Evolutionary conservation across 106 monocot genomes (phyloP).

Genomic region (Dioscorea zingiberensis): DNA sequence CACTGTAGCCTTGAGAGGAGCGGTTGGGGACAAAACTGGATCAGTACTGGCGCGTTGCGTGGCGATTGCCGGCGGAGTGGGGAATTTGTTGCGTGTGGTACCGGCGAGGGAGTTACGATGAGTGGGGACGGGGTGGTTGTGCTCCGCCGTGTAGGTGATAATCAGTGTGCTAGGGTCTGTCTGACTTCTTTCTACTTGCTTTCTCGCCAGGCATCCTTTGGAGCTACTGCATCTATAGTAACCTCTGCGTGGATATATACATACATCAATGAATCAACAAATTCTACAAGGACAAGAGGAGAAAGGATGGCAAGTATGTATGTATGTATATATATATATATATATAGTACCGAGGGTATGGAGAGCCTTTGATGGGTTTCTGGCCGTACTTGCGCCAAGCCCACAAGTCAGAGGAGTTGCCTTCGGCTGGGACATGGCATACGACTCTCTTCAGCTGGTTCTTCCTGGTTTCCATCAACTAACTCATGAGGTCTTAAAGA

Average conservation of each 20-base stretch:
- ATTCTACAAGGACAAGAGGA: background rate
- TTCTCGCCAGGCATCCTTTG: slow-evolving; percentile 4
- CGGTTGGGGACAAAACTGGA: slow-evolving; percentile 8
- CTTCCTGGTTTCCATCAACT: background rate
- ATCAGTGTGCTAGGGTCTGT: slow-evolving; percentile 28
- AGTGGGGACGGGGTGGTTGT: slow-evolving; percentile 49
- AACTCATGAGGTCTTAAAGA: background rate
- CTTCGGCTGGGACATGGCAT: slow-evolving; percentile 1
- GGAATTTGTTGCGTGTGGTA: slow-evolving; percentile 27
- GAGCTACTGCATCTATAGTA: slow-evolving; percentile 12
- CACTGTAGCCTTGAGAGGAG: slow-evolving; percentile 10
- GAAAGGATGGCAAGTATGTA: background rate
- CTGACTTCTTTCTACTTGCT: slow-evolving; percentile 50
- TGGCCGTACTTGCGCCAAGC: slow-evolving; percentile 15
- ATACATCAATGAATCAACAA: too few species aligned
- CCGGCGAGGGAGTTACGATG: slow-evolving; percentile 89
- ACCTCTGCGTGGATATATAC: background rate
- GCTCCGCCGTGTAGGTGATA: slow-evolving; percentile 58
- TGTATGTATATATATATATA: background rate
- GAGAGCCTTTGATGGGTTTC: slow-evolving; percentile 14
- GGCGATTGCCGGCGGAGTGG: slow-evolving; percentile 14
- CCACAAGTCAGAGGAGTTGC: slow-evolving; percentile 7
- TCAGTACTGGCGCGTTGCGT: background rate
- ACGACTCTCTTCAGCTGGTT: slow-evolving; percentile 7
- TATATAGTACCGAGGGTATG: slow-evolving; percentile 11